These are phyloP conservation scores for Zygosaccharomyces sapae DNA, from an alignment of 1,139 yeast species.

Conservation along the genomic window DNA sequence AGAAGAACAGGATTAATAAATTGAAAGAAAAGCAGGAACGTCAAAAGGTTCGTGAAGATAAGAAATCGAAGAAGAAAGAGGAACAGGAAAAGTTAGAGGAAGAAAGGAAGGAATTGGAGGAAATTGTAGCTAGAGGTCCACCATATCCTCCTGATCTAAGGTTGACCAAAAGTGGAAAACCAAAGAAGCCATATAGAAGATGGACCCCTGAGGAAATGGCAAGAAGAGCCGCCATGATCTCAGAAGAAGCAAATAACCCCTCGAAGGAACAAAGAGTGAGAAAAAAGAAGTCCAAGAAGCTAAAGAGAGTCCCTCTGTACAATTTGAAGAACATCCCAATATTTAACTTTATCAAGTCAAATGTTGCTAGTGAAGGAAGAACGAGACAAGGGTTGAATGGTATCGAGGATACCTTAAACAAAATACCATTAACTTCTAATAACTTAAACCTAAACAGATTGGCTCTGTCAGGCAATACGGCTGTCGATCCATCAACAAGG, in stretches of 20 bases:
- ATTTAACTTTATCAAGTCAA: conserved; percentile 25
- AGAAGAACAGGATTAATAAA: conserved; percentile 22
- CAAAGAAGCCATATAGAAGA: conserved; percentile 36
- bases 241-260: conserved; percentile 14
- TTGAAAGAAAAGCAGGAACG: conserved; percentile 21
- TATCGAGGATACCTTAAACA: conserved; percentile 18
- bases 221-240: conserved; percentile 20
- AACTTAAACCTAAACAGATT: conserved; percentile 13
- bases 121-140: conserved; percentile 35
- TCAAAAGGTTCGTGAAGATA: conserved; percentile 20
- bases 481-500: conserved; percentile 9
- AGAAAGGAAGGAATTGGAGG: conserved; percentile 31
- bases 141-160: conserved; percentile 37
- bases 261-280: conserved; percentile 20
- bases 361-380: conserved; percentile 7
- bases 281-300: conserved; percentile 23
- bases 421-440: conserved; percentile 13
- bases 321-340: conserved; percentile 28
- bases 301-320: conserved; percentile 25
- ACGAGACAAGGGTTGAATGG: conserved; percentile 14
- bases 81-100: conserved; percentile 21
- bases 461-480: conserved; percentile 16
- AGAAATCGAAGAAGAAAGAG: conserved; percentile 22
- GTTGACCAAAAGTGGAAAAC: conserved; percentile 34
- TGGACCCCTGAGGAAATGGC: conserved; percentile 34